Evolutionary conservation across 139 green algal species (phyloP).

Genomic region (Closterium sp.): DNA sequence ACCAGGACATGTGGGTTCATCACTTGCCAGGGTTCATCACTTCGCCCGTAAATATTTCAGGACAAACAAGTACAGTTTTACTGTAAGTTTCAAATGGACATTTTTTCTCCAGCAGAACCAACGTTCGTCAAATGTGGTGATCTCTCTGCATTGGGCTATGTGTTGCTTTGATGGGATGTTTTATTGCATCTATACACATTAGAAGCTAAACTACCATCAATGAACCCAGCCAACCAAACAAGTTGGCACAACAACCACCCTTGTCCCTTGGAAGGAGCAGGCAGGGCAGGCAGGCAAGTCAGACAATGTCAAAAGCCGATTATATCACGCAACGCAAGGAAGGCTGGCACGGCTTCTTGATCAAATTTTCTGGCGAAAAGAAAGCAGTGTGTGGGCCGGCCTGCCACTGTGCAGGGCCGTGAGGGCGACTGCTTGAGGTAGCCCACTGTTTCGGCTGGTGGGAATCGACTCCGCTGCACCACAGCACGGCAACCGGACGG

Average conservation of each 20-base stretch:
- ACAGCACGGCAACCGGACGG: no score
- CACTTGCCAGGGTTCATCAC: no score
- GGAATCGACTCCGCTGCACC: constrained; percentile 19
- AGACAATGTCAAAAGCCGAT: neutral
- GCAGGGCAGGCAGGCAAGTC: neutral
- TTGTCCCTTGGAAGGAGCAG: neutral
- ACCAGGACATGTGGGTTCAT: no score
- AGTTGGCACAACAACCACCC: neutral
- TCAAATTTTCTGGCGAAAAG: constrained; percentile 29
- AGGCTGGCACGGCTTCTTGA: neutral
- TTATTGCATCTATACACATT: neutral
- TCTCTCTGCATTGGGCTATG: no score
- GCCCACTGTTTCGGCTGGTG: constrained; percentile 14
- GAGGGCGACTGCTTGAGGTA: constrained; percentile 10
- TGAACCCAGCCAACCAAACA: neutral
- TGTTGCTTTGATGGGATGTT: no score
- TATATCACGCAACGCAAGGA: neutral
- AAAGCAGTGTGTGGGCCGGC: constrained; percentile 4
- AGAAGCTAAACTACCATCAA: neutral
- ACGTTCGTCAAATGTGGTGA: no score
- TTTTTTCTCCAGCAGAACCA: no score
- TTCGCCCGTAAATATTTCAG: no score
- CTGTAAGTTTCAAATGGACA: no score
- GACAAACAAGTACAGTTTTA: no score
- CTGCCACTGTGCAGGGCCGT: constrained; percentile 27